phyloP scores from a whole-genome alignment of 352 stramenopile species.

The Pythium dissotocum region DNA sequence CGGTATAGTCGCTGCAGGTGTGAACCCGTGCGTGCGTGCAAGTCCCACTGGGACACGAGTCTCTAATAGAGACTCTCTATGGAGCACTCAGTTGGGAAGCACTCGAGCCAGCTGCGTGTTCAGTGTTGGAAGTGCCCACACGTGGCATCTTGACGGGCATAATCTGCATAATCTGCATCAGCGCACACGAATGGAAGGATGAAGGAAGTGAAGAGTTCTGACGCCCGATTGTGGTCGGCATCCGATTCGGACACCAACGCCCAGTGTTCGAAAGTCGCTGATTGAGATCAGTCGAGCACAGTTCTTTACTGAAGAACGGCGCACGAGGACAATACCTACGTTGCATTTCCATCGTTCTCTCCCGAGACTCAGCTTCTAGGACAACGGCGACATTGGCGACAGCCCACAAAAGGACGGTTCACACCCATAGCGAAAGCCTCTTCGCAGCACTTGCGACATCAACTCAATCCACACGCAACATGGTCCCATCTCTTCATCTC shows the following conservation, averaged over 20 bases:
- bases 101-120: background rate
- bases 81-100: background rate
- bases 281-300: background rate
- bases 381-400: background rate
- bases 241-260: background rate
- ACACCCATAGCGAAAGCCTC: background rate
- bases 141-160: background rate
- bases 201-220: background rate
- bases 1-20: background rate
- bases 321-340: background rate
- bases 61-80: background rate
- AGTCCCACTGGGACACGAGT: background rate
- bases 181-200: background rate
- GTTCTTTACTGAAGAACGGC: background rate
- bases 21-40: background rate
- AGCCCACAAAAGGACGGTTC: background rate
- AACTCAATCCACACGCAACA: background rate
- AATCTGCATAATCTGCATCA: background rate
- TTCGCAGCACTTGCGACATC: background rate
- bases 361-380: background rate
- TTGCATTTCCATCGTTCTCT: background rate
- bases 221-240: background rate
- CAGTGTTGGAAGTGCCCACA: background rate
- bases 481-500: background rate
- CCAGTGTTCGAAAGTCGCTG: background rate